Evolutionary conservation across 495 filamentous ascomycete species (phyloP).

Genomic region (Elaphomyces granulatus): DNA sequence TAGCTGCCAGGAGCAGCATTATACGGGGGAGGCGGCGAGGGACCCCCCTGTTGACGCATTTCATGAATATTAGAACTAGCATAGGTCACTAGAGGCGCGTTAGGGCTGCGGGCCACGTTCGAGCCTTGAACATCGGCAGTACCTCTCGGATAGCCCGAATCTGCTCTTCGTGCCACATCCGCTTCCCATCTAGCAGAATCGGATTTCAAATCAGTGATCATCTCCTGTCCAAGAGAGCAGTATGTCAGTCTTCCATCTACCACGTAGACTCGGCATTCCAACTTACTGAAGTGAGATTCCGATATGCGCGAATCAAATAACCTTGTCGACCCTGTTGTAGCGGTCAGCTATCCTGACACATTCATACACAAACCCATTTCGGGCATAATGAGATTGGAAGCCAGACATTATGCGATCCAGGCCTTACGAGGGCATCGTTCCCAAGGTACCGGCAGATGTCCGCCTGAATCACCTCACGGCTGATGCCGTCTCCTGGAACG

Average conservation of each 20-base stretch:
- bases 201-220: conserved; percentile 74
- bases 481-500: conserved; percentile 77
- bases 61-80: conserved; percentile 5
- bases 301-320: conserved; percentile 78
- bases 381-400: conserved; percentile 6
- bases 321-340: conserved; percentile 48
- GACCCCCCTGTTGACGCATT: conserved; percentile 3
- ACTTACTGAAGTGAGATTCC: conserved; percentile 75
- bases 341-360: conserved; percentile 18
- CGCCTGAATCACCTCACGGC: conserved; percentile 84
- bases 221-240: conserved; percentile 44
- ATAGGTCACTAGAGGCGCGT: conserved; percentile 6
- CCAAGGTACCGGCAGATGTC: conserved; percentile 92
- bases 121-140: conserved; percentile 30
- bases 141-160: conserved; percentile 33
- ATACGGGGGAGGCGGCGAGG: conserved; percentile 12
- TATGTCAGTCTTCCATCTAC: conserved; percentile 7
- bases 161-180: conserved; percentile 42
- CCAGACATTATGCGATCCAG: conserved; percentile 67
- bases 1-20: conserved; percentile 20
- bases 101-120: conserved; percentile 17
- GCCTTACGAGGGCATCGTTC: conserved; percentile 79
- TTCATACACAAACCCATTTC: neutral
- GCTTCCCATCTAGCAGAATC: conserved; percentile 72
- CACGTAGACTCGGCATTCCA: neutral